phyloP scores from a whole-genome alignment of 768 basidiomycete genomes.

The Termitomyces eurrhizus region DNA sequence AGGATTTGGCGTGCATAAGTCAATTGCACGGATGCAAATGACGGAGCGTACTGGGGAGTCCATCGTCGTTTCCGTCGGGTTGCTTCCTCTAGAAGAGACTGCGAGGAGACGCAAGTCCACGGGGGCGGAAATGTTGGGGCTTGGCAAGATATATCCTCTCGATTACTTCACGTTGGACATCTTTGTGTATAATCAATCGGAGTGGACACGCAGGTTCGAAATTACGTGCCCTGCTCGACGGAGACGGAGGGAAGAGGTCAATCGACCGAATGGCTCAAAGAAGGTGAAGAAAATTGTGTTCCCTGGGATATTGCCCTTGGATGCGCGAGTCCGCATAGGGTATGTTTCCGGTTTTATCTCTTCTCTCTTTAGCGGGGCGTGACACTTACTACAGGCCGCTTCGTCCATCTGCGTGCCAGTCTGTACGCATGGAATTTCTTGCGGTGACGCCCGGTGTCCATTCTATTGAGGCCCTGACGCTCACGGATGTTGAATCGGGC shows the following conservation, averaged over 20 bases:
- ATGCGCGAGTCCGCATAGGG: slow-evolving; percentile 79
- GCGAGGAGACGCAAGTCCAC: slow-evolving; percentile 18
- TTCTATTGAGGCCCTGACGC: slow-evolving; percentile 62
- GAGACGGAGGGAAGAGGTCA: slow-evolving; percentile 33
- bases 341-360: slow-evolving; percentile 33
- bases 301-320: slow-evolving; percentile 70
- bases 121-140: slow-evolving; percentile 19
- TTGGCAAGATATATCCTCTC: slow-evolving; percentile 62
- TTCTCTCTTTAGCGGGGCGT: not conserved
- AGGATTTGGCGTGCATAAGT: slow-evolving; percentile 36
- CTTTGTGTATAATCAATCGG: slow-evolving; percentile 81
- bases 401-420: slow-evolving; percentile 78
- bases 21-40: slow-evolving; percentile 24
- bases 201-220: slow-evolving; percentile 75
- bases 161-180: slow-evolving; percentile 80
- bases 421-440: slow-evolving; percentile 81
- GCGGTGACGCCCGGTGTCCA: slow-evolving; percentile 80
- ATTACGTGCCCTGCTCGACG: slow-evolving; percentile 61
- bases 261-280: slow-evolving; percentile 23
- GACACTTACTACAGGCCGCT: slow-evolving; percentile 52
- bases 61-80: slow-evolving; percentile 67
- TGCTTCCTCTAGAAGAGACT: slow-evolving; percentile 27
- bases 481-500: slow-evolving; percentile 74
- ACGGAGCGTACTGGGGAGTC: slow-evolving; percentile 44
- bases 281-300: slow-evolving; percentile 35